Evolutionary conservation across 179 eudicot species (phyloP), one percentile per base, ranked within the genome.

Genomic region (Amaranthus tricolor): DNA sequence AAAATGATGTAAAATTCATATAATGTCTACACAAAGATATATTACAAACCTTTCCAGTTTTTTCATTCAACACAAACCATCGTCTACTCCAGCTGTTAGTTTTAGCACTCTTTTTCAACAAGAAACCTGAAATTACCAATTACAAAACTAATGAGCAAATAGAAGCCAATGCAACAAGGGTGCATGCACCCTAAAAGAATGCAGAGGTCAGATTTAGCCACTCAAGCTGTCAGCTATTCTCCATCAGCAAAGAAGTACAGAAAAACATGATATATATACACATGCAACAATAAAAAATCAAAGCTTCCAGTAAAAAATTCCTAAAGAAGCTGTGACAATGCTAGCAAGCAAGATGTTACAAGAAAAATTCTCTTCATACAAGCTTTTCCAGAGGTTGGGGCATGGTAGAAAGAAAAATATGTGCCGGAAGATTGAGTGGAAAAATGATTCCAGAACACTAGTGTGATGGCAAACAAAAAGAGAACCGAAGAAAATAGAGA

Each of bases 61-160:
- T 96, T 78, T 85, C 99, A 72, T 94, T 96, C 62, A 96, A 81
- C 54, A 96, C 99, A 82, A 96, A 96, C 99, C 99, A 96, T 81
- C 93, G 74, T 76, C 81, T 91, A 77, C 93, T 89, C 99, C 99
- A 96, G 48, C 91, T 87, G 76, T 89, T 90, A 60, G 88, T 86
- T 84, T 96, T 96, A 71, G 94, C 91, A 81, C 99, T 96, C 84
- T 88, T 96, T 87, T 96, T 96, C 86, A 89, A 78, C 24, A 96
- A 73, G 62, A 79, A 93, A 16, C 90, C 90, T 91, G 84, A 66
- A 81, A 54, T 4, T 21, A 68, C 5, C 5, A 74, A 68, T 60
- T 2, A 58, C 43, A 43, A 51, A 14, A 45, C 55, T 57, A 69
- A 71, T 24, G 44, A 68, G 17, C 55, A 9, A 9, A 17, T 62